Evolutionary conservation across 1,139 yeast genomes (phyloP), one percentile per base, ranked within the genome.

Genomic region (Geotrichum reessii): DNA sequence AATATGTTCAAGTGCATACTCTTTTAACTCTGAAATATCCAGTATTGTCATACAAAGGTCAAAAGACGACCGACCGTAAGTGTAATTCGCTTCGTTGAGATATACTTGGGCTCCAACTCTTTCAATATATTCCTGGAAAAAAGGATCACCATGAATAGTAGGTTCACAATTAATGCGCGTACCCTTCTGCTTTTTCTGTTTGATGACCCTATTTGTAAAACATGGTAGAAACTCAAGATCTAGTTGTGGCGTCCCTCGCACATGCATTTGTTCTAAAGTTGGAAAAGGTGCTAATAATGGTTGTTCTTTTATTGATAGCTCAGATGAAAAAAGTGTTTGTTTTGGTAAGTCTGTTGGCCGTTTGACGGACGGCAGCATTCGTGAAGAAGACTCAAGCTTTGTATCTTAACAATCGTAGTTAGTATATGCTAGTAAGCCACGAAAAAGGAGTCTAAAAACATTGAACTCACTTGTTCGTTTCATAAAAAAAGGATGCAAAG

Each of bases 281-380:
- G 61, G 62, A 51, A 58, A 56, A 3, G 61, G 60, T 14, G 54
- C 33, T 7, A 22, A 9, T 2, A 48, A 1, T n/a, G 19, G 49
- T 5, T 33, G 17, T 19, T 22, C 28, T 19, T 57, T 24, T 22
- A 54, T 55, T 9, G 51, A 5, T 27, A 56, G 56, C 17, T 37
- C 42, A 19, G 47, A 21, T 14, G 40, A 33, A 25, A 54, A 44
- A n/a, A 47, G 21, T 12, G 52, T 49, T 14, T 44, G 53, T 33
- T 49, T 42, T 19, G 53, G 49, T 17, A 50, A 37, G 9, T 21
- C 53, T 24, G 21, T 3, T 37, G 17, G 21, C 44, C 44, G 17
- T 37, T 33, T 33, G 40, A 14, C n/a, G 40, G 6, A n/a, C 17
- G n/a, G 17, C n/a, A 17, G n/a, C 40, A 17, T 17, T 33, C 19